A percentile compares a stretch with the other conserved stretches of the same genome.
Conservation (phyloP, 768 basidiomycete genomes). For the Tephrocybe sp. region DNA sequence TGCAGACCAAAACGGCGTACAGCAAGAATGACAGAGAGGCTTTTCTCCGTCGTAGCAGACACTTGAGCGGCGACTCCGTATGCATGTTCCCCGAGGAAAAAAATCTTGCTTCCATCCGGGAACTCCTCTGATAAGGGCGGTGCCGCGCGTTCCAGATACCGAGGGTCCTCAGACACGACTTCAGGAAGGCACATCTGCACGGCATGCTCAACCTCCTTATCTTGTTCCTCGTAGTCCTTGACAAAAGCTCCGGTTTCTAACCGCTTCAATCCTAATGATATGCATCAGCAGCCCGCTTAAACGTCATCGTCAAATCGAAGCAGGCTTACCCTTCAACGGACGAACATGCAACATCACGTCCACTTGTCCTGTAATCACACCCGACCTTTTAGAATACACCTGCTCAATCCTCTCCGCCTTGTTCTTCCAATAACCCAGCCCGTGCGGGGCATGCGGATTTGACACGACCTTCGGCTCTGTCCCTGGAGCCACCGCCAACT, state of each 20-base stretch:
- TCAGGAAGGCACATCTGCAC: slow-evolving; percentile 82
- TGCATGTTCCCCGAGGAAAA: slow-evolving; percentile 93
- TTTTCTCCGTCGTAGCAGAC: slow-evolving; percentile 60
- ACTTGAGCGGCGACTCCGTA: slow-evolving; percentile 97
- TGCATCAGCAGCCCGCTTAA: not conserved
- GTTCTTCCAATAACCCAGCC: slow-evolving; percentile 71
- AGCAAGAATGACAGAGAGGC: slow-evolving; percentile 83
- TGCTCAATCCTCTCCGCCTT: slow-evolving; percentile 82
- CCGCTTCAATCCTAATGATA: slow-evolving; percentile 72
- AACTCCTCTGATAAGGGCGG: slow-evolving; percentile 86
- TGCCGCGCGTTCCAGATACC: slow-evolving; percentile 77
- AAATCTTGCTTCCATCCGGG: slow-evolving; percentile 86
- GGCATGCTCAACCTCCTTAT: slow-evolving; percentile 84
- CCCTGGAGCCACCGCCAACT: slow-evolving; percentile 51
- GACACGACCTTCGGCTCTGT: slow-evolving; percentile 52
- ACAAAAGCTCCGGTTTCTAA: slow-evolving; percentile 87
- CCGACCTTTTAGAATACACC: slow-evolving; percentile 84
- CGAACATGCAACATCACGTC: slow-evolving; percentile 85
- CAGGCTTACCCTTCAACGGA: slow-evolving; percentile 76
- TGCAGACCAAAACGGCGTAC: slow-evolving; percentile 36
- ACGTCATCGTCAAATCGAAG: not conserved
- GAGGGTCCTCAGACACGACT: slow-evolving; percentile 87
- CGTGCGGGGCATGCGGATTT: slow-evolving; percentile 71
- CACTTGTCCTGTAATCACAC: slow-evolving; percentile 79
- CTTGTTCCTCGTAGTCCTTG: slow-evolving; percentile 86